Evolutionary conservation across 179 eudicot species (phyloP).

Genomic region (Pouteria campechiana): DNA sequence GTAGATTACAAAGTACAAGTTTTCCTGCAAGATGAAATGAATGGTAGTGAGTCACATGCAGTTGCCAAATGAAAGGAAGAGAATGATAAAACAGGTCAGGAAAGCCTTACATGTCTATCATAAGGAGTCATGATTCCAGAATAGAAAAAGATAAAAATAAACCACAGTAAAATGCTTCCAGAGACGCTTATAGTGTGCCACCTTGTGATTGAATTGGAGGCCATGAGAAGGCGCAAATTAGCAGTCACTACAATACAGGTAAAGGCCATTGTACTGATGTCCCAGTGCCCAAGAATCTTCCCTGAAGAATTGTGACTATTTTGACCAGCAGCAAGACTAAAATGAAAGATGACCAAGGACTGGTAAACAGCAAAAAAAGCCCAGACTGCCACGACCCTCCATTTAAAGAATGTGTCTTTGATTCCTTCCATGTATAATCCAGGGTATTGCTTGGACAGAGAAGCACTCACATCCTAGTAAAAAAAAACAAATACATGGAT

Average conservation of each 20-base stretch:
- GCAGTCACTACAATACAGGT: slow-evolving; percentile 76
- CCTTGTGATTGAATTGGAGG: slow-evolving; percentile 74
- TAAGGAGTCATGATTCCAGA: slow-evolving; percentile 57
- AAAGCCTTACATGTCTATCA: slow-evolving; percentile 33
- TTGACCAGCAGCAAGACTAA: slow-evolving; percentile 44
- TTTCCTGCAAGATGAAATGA: slow-evolving; percentile 36
- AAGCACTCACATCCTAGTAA: slow-evolving; percentile 78
- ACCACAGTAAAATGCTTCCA: slow-evolving; percentile 86
- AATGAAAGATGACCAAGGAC: slow-evolving; percentile 60
- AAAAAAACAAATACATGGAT: no score
- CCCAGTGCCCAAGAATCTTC: slow-evolving; percentile 93
- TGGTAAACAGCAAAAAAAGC: slow-evolving; percentile 80
- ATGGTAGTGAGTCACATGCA: slow-evolving; percentile 1
- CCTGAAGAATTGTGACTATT: slow-evolving; percentile 68
- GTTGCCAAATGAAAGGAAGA: background rate
- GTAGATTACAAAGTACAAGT: slow-evolving; percentile 51
- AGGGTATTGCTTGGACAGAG: slow-evolving; percentile 88
- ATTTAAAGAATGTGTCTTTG: slow-evolving; percentile 53
- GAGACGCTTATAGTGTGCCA: slow-evolving; percentile 92
- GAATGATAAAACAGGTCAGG: background rate
- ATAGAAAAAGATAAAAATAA: slow-evolving; percentile 61
- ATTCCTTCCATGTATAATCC: slow-evolving; percentile 88
- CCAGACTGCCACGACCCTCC: slow-evolving; percentile 64
- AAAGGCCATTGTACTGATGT: slow-evolving; percentile 92
- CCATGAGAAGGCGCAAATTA: slow-evolving; percentile 84